Evolutionary conservation across 1,284 basidiomycete genomes (phyloP).

Genomic region (Rhodotorula sp.): DNA sequence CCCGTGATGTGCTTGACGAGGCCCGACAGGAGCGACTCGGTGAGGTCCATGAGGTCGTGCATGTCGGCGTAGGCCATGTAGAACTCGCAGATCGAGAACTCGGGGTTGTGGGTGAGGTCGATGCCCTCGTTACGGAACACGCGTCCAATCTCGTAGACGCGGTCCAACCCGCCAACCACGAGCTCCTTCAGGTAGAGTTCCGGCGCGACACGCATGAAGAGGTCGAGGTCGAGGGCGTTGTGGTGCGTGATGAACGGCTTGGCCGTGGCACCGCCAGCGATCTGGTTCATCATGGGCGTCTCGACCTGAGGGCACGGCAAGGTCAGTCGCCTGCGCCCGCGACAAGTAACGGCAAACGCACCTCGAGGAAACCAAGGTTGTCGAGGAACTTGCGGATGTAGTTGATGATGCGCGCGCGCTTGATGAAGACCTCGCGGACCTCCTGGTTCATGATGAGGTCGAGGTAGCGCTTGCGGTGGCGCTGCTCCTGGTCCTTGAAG

Average conservation of each 20-base stretch:
- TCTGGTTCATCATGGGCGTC: conserved; percentile 97
- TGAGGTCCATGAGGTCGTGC: conserved; percentile 98
- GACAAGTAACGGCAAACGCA: too few relatives aligned
- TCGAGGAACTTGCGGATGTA: conserved; percentile 91
- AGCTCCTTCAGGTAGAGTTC: conserved; percentile 98
- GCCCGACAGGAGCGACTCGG: conserved; percentile 86
- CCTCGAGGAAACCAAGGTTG: conserved; percentile 88
- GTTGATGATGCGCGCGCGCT: conserved; percentile 76
- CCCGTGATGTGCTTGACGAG: conserved; percentile 85
- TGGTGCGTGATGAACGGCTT: conserved; percentile 99
- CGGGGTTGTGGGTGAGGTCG: conserved; percentile 96
- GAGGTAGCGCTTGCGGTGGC: conserved; percentile 98
- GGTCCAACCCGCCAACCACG: conserved; percentile 93
- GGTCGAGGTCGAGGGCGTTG: conserved; percentile 95
- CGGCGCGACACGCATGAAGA: conserved; percentile 97
- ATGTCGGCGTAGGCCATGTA: conserved; percentile 99
- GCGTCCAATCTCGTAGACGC: conserved; percentile 97
- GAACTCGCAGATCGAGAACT: conserved; percentile 99
- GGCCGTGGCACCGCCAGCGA: conserved; percentile 95
- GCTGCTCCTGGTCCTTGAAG: conserved; percentile 92
- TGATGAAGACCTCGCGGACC: conserved; percentile 88
- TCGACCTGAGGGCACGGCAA: conserved; percentile 63
- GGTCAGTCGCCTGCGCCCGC: not conserved
- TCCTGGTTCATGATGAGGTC: conserved; percentile 94
- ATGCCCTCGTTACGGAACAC: conserved; percentile 99